Conservation (phyloP, 1,284 basidiomycete species). For the Ceraceosorus guamensis region DNA sequence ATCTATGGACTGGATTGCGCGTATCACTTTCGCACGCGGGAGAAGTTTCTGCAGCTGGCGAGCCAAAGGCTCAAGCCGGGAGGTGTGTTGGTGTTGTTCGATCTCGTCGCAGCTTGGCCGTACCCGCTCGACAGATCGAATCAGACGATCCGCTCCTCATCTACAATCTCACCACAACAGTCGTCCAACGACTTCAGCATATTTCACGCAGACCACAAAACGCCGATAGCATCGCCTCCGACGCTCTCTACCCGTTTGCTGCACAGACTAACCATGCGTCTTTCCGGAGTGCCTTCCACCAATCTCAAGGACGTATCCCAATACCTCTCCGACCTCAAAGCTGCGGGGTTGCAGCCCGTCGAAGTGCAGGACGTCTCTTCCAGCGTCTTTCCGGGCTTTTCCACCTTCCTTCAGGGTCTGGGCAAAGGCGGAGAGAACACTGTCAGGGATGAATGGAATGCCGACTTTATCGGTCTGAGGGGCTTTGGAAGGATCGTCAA, state of each 20-base stretch:
- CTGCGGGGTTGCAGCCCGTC: slow-evolving; percentile 18
- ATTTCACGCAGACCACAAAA: not conserved
- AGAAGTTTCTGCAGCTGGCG: slow-evolving; percentile 26
- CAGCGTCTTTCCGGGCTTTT: slow-evolving; percentile 37
- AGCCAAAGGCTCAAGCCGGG: slow-evolving; percentile 19
- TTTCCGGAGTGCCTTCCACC: slow-evolving; percentile 17
- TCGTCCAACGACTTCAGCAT: not conserved
- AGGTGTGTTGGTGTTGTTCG: slow-evolving; percentile 34
- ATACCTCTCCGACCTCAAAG: slow-evolving; percentile 18
- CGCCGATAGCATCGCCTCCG: slow-evolving; percentile 1
- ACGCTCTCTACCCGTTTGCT: slow-evolving; percentile 10
- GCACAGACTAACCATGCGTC: slow-evolving; percentile 11
- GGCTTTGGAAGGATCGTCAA: slow-evolving; percentile 32
- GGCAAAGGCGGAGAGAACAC: slow-evolving; percentile 21
- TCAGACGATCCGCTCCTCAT: not conserved
- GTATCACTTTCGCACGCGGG: slow-evolving; percentile 37
- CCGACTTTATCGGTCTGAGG: slow-evolving; percentile 18
- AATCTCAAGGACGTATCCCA: slow-evolving; percentile 25
- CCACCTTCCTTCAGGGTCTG: slow-evolving; percentile 25
- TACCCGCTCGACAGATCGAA: slow-evolving; percentile 13
- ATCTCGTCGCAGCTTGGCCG: slow-evolving; percentile 33
- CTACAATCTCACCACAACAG: not conserved
- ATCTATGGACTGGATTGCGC: slow-evolving; percentile 46
- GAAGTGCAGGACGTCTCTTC: slow-evolving; percentile 34
- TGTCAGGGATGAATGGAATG: slow-evolving; percentile 25